A percentile compares a stretch with the other conserved stretches of the same genome.
Conservation (phyloP, 108 stramenopile genomes). For the Discostella pseudostelligera region DNA sequence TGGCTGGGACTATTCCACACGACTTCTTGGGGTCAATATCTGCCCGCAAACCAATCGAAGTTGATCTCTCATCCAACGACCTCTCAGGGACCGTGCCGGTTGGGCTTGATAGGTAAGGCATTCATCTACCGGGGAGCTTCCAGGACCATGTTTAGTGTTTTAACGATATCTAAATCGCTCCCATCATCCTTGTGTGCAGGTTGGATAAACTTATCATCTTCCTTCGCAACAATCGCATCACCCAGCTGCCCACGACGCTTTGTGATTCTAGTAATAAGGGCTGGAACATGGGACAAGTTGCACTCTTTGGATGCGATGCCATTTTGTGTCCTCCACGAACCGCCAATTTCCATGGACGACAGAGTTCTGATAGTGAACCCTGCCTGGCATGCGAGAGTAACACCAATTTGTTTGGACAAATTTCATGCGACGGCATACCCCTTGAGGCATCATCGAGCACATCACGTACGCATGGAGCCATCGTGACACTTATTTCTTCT, state of each 20-base stretch:
- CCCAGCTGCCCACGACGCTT: slow-evolving; percentile 45
- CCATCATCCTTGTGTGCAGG: slow-evolving; percentile 17
- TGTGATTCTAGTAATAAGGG: slow-evolving; percentile 51
- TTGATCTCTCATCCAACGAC: slow-evolving; percentile 53
- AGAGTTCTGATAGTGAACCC: slow-evolving; percentile 23
- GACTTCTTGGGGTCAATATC: slow-evolving; percentile 43
- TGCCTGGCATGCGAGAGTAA: slow-evolving; percentile 38
- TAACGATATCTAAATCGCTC: background rate
- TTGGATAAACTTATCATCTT: slow-evolving; percentile 61
- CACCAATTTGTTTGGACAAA: slow-evolving; percentile 37
- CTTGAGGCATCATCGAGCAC: slow-evolving; percentile 26
- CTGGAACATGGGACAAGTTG: slow-evolving; percentile 75
- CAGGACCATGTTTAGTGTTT: background rate
- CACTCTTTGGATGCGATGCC: slow-evolving; percentile 63
- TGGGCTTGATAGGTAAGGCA: slow-evolving; percentile 46
- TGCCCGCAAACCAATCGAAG: slow-evolving; percentile 34
- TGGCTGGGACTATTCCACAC: slow-evolving; percentile 30
- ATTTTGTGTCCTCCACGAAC: slow-evolving; percentile 71
- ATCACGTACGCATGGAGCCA: background rate
- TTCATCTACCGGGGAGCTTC: background rate
- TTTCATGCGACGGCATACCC: slow-evolving; percentile 35
- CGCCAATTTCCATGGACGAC: slow-evolving; percentile 43
- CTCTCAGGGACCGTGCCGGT: slow-evolving; percentile 46
- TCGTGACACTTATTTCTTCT: background rate
- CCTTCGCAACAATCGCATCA: slow-evolving; percentile 67